Evolutionary conservation across 495 filamentous ascomycete species (phyloP).

Genomic region (Evernia prunastri): DNA sequence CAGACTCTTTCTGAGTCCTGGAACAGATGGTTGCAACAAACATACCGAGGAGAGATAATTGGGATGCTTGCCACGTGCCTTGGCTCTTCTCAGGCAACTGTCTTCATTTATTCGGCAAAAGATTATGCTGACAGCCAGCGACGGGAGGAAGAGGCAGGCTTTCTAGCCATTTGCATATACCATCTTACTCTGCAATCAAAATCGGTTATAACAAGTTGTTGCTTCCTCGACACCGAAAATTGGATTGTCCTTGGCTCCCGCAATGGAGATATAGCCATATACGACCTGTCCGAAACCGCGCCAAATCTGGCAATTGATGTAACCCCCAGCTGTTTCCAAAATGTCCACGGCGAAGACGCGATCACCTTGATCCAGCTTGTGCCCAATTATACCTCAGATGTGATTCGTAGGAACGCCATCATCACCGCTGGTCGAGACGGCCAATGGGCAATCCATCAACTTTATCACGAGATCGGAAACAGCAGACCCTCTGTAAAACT

Average conservation of each 20-base stretch:
- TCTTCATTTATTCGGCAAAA: background rate
- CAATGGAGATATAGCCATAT: slow-evolving; percentile 53
- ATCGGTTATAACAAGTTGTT: slow-evolving; percentile 38
- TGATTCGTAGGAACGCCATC: slow-evolving; percentile 33
- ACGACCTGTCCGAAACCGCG: slow-evolving; percentile 28
- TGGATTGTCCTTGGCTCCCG: slow-evolving; percentile 63
- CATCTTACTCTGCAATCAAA: background rate
- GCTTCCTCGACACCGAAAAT: slow-evolving; percentile 34
- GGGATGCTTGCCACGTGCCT: slow-evolving; percentile 13
- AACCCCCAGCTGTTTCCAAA: slow-evolving; percentile 10
- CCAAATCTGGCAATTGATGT: background rate
- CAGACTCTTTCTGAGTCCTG: slow-evolving; percentile 11
- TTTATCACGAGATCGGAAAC: slow-evolving; percentile 3
- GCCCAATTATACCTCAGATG: slow-evolving; percentile 19
- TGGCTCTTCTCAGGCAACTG: slow-evolving; percentile 6
- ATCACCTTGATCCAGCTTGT: slow-evolving; percentile 56
- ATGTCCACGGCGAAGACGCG: slow-evolving; percentile 55
- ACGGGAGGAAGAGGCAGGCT: background rate
- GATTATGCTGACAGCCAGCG: background rate
- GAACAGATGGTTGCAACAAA: background rate
- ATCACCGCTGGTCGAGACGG: slow-evolving; percentile 72
- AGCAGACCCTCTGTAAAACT: slow-evolving; percentile 26
- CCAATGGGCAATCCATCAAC: slow-evolving; percentile 52
- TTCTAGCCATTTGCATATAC: background rate
- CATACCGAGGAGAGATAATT: background rate